Conservation (phyloP, 805 yeast species). For the Wickerhamiella cacticola region DNA sequence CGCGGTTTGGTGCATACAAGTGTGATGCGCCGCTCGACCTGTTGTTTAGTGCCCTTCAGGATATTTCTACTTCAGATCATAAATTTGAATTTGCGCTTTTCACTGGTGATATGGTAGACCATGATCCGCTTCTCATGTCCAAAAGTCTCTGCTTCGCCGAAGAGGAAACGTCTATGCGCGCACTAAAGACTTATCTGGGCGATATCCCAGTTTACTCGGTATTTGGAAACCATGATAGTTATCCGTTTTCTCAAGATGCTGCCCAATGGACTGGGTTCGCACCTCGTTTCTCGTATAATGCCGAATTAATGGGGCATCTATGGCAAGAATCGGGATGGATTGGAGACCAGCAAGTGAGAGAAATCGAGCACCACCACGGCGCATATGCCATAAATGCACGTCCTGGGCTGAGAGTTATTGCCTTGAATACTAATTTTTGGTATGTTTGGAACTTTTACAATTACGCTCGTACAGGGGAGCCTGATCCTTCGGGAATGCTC, state of each 20-base stretch:
- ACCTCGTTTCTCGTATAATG: constrained; percentile 36
- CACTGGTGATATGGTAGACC: constrained; percentile 68
- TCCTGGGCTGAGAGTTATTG: constrained; percentile 46
- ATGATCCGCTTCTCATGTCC: constrained; percentile 39
- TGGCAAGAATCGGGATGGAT: constrained; percentile 41
- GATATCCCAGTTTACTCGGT: constrained; percentile 49
- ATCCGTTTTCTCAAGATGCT: constrained; percentile 60
- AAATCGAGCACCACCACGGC: constrained; percentile 41
- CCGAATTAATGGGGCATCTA: constrained; percentile 37
- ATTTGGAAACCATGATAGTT: constrained; percentile 61
- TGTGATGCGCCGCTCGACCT: constrained; percentile 59
- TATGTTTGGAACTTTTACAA: constrained; percentile 52
- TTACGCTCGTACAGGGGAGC: constrained; percentile 37
- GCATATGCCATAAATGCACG: constrained; percentile 48
- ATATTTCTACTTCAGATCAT: constrained; percentile 31
- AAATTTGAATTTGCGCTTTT: constrained; percentile 50
- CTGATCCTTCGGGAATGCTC: constrained; percentile 54
- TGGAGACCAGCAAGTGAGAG: constrained; percentile 27
- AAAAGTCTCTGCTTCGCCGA: constrained; percentile 40
- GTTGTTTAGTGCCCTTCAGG: constrained; percentile 44
- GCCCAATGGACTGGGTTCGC: constrained; percentile 38
- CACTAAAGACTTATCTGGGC: constrained; percentile 41
- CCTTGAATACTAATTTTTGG: constrained; percentile 58
- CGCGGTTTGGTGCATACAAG: constrained; percentile 46
- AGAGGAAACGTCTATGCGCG: constrained; percentile 40